These are phyloP conservation scores for Castanopsis chinensis DNA, from an alignment of 306 rosid genomes.

Conservation along the genomic window DNA sequence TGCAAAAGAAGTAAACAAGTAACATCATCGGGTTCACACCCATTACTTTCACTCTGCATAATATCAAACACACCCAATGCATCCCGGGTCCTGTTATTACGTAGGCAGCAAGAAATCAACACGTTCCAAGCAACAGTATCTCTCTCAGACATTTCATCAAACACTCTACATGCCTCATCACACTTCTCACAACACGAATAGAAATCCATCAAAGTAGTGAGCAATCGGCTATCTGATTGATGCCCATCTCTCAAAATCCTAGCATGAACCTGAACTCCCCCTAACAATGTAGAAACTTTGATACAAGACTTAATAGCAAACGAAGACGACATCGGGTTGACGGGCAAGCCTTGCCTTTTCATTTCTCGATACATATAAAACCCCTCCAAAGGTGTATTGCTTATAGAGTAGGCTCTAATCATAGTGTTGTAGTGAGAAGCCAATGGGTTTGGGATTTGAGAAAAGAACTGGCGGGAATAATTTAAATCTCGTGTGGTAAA, in stretches of 20 bases:
- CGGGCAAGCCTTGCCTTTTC: slow-evolving; percentile 40
- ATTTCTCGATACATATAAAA: slow-evolving; percentile 52
- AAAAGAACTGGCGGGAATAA: slow-evolving; percentile 58
- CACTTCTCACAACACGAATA: slow-evolving; percentile 51
- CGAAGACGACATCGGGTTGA: slow-evolving; percentile 57
- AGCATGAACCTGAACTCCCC: slow-evolving; percentile 74
- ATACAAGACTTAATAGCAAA: slow-evolving; percentile 67
- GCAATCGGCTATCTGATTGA: slow-evolving; percentile 56
- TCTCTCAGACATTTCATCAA: slow-evolving; percentile 63
- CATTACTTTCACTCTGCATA: slow-evolving; percentile 47
- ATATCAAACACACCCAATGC: slow-evolving; percentile 67
- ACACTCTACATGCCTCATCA: slow-evolving; percentile 62
- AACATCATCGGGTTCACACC: slow-evolving; percentile 64
- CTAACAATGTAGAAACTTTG: slow-evolving; percentile 29
- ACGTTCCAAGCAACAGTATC: slow-evolving; percentile 92
- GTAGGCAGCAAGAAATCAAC: slow-evolving; percentile 61
- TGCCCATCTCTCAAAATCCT: slow-evolving; percentile 66
- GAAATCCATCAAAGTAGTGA: slow-evolving; percentile 63
- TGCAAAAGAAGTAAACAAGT: slow-evolving; percentile 80
- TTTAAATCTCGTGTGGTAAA: slow-evolving; percentile 37
- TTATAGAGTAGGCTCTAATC: slow-evolving; percentile 62
- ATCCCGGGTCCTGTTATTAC: slow-evolving; percentile 65
- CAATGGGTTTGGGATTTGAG: slow-evolving; percentile 36
- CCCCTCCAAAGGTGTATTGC: slow-evolving; percentile 52
- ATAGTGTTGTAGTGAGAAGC: slow-evolving; percentile 58